Evolutionary conservation across 1,284 basidiomycete species (phyloP), one percentile per base, ranked within the genome.

Genomic region (Ceratobasidium sp.): DNA sequence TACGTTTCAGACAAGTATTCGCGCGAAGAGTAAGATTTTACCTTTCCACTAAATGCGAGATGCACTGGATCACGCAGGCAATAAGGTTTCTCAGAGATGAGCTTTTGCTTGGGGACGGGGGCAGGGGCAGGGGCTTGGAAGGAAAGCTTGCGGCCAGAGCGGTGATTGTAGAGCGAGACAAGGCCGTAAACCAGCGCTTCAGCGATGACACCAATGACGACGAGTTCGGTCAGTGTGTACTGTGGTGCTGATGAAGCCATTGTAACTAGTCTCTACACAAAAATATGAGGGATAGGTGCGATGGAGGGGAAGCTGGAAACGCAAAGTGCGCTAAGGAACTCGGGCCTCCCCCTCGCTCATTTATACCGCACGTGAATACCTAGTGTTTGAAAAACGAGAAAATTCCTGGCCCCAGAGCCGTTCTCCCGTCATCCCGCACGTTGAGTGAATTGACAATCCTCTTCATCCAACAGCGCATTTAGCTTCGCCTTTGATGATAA

Each of bases 141-240:
- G 34, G 34, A 34, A 8, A 34, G 34, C 34, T 34, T 34, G 34
- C 34, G 34, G 34, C 34, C 34, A 34, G 34, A 34, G 34, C 34
- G 34, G 34, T 34, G 34, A 8, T 34, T 34, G 34, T 34, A 34
- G 8, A 34, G 34, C 34, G 34, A 34, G 34, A 34, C 34, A 34
- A 34, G 34, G 34, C 34, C 34, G 34, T 34, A 34, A 34, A 34
- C 34, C 2, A 34, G 34, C 34, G 8, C 34, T 34, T 61, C 31
- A 11, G 31, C 61, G 19, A 46, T 19, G 34, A 63, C 43, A 16
- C 61, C 39, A 37, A 63, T n/a, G 61, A 46, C 34, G n/a, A 63
- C 24, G 22, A 46, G n/a, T 7, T 63, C 61, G 9, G 39, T 27
- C 19, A 13, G 39, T 14, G 13, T 63, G 41, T 46, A 63, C 6